phyloP scores from a whole-genome alignment of 2,329 filamentous ascomycete species.

The Sporothrix brasiliensis region DNA sequence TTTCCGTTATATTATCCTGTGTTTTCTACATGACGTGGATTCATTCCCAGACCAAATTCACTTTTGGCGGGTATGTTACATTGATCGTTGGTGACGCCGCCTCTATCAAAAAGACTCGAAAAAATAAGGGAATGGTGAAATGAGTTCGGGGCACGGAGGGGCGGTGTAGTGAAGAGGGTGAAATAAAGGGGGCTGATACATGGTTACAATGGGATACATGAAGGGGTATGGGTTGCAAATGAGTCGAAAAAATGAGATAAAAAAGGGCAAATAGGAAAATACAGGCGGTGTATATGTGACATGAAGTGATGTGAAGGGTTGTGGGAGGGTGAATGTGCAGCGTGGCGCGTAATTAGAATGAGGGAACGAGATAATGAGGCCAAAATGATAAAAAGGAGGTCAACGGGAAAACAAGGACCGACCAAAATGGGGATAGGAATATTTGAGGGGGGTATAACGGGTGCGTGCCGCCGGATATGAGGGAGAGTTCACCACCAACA shows the following conservation, averaged over 20 bases:
- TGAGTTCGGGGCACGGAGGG: neutral
- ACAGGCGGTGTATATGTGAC: conserved; percentile 32
- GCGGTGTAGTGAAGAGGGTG: neutral
- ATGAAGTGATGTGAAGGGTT: conserved; percentile 12
- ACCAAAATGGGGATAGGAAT: neutral
- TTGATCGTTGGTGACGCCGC: conserved; percentile 35
- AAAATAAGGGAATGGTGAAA: neutral
- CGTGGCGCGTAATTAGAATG: conserved; percentile 6
- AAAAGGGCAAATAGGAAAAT: conserved; percentile 10
- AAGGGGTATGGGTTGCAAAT: conserved; percentile 22
- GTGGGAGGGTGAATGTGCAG: neutral
- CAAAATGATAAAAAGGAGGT: neutral
- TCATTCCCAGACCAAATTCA: conserved; percentile 35
- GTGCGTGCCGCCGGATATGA: conserved; percentile 12
- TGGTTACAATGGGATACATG: conserved; percentile 25
- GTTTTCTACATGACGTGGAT: conserved; percentile 38
- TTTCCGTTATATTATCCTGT: conserved; percentile 38
- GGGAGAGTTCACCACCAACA: neutral
- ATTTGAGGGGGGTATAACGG: conserved; percentile 6
- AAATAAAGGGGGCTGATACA: conserved; percentile 23
- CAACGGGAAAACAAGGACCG: neutral
- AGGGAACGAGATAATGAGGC: neutral
- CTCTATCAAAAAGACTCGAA: conserved; percentile 34
- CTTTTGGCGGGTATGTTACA: conserved; percentile 37
- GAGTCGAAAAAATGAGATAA: conserved; percentile 14